A percentile compares a stretch with the other conserved stretches of the same genome.
Conservation (phyloP, 257 asterid species). For the Hygrophila difformis region DNA sequence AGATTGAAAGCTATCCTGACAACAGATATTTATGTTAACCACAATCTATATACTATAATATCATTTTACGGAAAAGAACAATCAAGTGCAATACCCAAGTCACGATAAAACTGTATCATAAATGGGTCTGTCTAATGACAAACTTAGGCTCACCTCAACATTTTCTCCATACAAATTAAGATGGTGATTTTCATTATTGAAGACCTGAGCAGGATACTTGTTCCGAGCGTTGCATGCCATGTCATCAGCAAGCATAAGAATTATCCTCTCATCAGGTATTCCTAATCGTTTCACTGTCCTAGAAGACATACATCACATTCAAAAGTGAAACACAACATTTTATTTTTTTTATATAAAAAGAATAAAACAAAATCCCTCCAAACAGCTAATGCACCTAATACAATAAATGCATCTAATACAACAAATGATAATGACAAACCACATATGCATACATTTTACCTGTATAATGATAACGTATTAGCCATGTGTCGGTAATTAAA, state of each 20-base stretch:
- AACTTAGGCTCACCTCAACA: constrained; percentile 61
- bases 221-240: constrained; percentile 98
- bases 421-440: background rate
- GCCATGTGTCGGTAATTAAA: constrained; percentile 98
- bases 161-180: constrained; percentile 93
- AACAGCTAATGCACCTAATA: background rate
- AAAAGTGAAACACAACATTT: background rate
- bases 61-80: background rate
- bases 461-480: constrained; percentile 83
- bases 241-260: constrained; percentile 97
- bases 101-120: no score
- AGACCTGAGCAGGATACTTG: constrained; percentile 97
- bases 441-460: constrained; percentile 29
- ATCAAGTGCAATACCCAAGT: background rate
- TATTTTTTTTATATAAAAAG: background rate
- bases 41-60: background rate
- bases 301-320: constrained; percentile 12
- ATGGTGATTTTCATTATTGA: constrained; percentile 88
- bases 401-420: background rate
- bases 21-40: no score
- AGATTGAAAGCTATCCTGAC: background rate
- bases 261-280: constrained; percentile 97
- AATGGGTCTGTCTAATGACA: no score
- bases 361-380: no score
- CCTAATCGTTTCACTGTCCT: constrained; percentile 97